Evolutionary conservation across 352 stramenopile genomes (phyloP), one percentile per base, ranked within the genome.

Genomic region (Phytophthora sp.): DNA sequence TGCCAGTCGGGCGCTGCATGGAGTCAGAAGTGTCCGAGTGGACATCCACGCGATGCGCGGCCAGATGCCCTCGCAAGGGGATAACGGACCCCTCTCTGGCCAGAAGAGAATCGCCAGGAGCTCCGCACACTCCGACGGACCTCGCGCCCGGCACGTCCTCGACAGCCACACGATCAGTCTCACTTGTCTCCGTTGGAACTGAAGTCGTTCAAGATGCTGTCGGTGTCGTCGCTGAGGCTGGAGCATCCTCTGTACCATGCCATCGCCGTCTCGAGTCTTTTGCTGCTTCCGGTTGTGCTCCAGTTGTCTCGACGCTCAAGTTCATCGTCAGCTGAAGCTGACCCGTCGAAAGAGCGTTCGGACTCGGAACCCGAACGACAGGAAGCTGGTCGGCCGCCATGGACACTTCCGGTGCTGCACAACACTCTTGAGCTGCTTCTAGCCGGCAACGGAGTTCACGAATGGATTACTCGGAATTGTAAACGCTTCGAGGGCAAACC

Each of bases 401-500:
- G 49, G 39, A 68, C 63, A 26, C 50, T 72, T 45, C 57, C 57
- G 8, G 17, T 72, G 8, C 21, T 73, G 9, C 43, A 55, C 11
- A 62, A 69, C 50, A 72, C 63, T 10, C 18, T 63, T 1, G 24
- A 48, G 10, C 24, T 60, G 30, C n/a, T 59, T 9, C 21, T 61
- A 27, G 20, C 41, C 30, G 11, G 45, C 11, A n/a, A 28, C 9
- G 34, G 35, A 26, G 41, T 61, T n/a, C 53, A 73, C 37, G 51
- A 62, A 53, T 68, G 58, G 64, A 48, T 66, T 15, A 48, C 49
- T 0, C 39, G 32, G 11, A 58, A 54, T n/a, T 66, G 56, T 11
- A 11, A 54, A 26, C 31, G 17, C 1, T 49, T 57, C 45, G 34
- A 58, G 31, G 74, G 77, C 27, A 77, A 74, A 37, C 69, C 75